Base-by-base conservation (phyloP, 305 asterid species). In the Fraxinus ornus region DNA sequence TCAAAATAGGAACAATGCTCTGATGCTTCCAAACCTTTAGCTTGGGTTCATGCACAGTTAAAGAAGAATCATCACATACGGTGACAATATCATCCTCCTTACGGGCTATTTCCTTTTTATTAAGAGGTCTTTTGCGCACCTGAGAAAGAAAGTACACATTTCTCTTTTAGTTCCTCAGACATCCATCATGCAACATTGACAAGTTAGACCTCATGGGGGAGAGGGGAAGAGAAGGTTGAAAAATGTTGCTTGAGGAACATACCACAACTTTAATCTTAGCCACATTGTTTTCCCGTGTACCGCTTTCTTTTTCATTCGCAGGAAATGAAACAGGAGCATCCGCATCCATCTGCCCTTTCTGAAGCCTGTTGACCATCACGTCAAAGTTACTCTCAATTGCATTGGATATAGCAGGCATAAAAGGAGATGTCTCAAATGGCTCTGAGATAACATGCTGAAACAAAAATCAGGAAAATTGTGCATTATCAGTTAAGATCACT, bases 221-320 rank as follows among this genome's bases (percentile, higher is more conserved):
- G 44, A 9, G 44, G 24, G 47, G 24, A 33, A 72, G 44, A 9
- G 44, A 30, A 60, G 19, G 19, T 57, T 77, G 15, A 13, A 13
- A 7, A 33, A 3, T 30, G 71, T 44, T 49, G 49, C 44, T 28
- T 4, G 21, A 77, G 26, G 24, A 76, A 77, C 97, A 75, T 91
- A 97, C 99, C 98, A 97, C 98, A 78, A 97, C 99, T 94, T 92
- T 93, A 87, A 97, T 97, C 91, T 94, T 97, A 66, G 99, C 99
- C 83, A 97, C 94, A 57, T 92, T 97, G 87, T 89, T 97, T 89
- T 97, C 99, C 91, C 76, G 35, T 68, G 94, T 52, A 78, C 87
- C 87, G 83, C 1, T 80, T 82, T 92, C 97, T 89, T 90, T 93
- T 76, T 90, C 97, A 83, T 85, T 90, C 77, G 87, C 86, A 64